phyloP scores from a whole-genome alignment of 345 rosid genomes.

The Dimocarpus longan region DNA sequence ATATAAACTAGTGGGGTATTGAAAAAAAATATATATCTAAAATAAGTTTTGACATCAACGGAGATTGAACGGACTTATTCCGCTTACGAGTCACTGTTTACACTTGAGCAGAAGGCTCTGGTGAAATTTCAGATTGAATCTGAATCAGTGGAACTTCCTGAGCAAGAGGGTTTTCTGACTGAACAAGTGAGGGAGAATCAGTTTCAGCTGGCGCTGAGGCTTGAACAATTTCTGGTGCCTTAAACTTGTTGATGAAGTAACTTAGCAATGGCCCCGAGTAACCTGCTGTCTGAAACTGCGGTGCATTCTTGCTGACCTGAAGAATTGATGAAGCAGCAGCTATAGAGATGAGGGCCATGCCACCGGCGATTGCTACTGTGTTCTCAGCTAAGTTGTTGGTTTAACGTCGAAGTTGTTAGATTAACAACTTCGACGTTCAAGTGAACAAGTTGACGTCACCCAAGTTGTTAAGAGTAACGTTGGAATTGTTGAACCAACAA shows the following conservation, averaged over 20 bases:
- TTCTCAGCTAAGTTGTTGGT: too few species aligned
- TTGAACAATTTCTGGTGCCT: slow-evolving; percentile 57
- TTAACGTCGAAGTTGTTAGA: too few species aligned
- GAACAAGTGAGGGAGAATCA: slow-evolving; percentile 36
- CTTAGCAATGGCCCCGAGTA: slow-evolving; percentile 80
- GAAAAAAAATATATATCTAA: too few species aligned
- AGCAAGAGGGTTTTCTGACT: slow-evolving; percentile 32
- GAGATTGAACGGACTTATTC: slow-evolving; percentile 7
- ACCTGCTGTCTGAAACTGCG: slow-evolving; percentile 43
- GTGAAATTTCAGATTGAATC: slow-evolving; percentile 40
- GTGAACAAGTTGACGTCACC: too few species aligned
- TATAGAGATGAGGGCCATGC: slow-evolving; percentile 61
- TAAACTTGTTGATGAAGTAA: slow-evolving; percentile 88
- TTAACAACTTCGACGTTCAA: too few species aligned
- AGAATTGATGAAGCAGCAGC: slow-evolving; percentile 75
- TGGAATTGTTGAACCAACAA: too few species aligned
- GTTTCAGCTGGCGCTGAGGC: slow-evolving; percentile 45
- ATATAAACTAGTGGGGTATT: neutral
- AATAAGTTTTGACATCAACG: neutral
- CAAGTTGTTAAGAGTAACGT: too few species aligned
- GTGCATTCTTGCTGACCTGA: slow-evolving; percentile 64
- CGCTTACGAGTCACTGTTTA: slow-evolving; percentile 32
- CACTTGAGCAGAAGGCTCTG: slow-evolving; percentile 29
- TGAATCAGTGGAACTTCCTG: slow-evolving; percentile 43
- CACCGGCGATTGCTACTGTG: slow-evolving; percentile 64